phyloP scores from a whole-genome alignment of 2,329 filamentous ascomycete genomes.

The Pseudopyricularia cyperi region DNA sequence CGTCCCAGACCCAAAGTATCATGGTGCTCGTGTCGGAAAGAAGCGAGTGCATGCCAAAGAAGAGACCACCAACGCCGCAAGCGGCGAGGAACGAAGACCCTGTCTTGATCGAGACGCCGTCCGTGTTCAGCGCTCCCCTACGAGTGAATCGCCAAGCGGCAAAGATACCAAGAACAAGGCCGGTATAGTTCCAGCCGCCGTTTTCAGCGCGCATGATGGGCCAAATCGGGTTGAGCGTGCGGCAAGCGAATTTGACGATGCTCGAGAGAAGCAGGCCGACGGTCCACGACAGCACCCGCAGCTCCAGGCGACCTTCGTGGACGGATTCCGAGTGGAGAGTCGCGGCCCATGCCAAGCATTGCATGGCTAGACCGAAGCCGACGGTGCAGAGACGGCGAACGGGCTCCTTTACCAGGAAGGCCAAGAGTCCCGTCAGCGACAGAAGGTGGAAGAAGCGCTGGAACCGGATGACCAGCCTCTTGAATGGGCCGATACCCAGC shows the following conservation, averaged over 20 bases:
- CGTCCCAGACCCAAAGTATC: conserved; percentile 98
- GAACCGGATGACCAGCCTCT: conserved; percentile 55
- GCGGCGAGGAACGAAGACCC: conserved; percentile 61
- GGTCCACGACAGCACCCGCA: conserved; percentile 66
- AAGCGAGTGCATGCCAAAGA: conserved; percentile 85
- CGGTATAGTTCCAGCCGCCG: conserved; percentile 83
- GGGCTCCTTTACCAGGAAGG: conserved; percentile 64
- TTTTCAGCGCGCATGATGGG: conserved; percentile 82
- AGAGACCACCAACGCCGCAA: conserved; percentile 66
- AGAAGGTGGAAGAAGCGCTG: conserved; percentile 60
- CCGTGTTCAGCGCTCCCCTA: conserved; percentile 29
- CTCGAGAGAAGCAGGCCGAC: conserved; percentile 76
- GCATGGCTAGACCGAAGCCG: conserved; percentile 66
- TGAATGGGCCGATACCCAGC: conserved; percentile 57
- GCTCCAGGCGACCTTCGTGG: conserved; percentile 65
- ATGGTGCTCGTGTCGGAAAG: conserved; percentile 97
- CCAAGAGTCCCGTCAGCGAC: conserved; percentile 60
- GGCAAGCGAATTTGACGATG: conserved; percentile 82
- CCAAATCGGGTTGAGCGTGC: conserved; percentile 96
- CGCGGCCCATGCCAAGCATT: conserved; percentile 73
- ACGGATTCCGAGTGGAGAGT: conserved; percentile 67
- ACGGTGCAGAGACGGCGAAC: conserved; percentile 67
- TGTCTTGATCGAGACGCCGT: conserved; percentile 24
- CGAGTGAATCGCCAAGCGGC: conserved; percentile 67
- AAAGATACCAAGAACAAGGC: conserved; percentile 61